A percentile compares a stretch with the other conserved stretches of the same genome.
Conservation (phyloP, 495 filamentous ascomycete genomes). For the Penicillium diatomitis region DNA sequence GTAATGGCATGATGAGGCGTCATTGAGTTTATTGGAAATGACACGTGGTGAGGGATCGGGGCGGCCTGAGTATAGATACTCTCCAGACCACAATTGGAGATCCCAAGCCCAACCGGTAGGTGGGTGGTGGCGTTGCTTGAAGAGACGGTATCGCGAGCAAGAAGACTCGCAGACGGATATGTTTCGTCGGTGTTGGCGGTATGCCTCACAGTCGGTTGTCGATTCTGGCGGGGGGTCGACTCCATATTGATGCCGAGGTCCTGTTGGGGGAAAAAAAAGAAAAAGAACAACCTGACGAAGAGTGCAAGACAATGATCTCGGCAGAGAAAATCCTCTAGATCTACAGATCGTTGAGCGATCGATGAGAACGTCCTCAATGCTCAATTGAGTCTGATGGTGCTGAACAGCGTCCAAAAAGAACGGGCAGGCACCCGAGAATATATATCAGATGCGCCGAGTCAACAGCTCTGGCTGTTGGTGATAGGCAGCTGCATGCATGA, state of each 20-base stretch:
- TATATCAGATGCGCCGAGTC: conserved; percentile 17
- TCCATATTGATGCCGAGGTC: no score
- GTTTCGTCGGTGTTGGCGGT: conserved; percentile 9
- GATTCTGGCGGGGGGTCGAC: no score
- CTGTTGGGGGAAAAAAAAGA: neutral
- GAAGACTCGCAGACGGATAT: neutral
- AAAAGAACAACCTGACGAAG: neutral
- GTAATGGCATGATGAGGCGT: conserved; percentile 15
- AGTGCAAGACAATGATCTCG: no score
- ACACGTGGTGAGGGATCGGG: neutral
- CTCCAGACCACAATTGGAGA: conserved; percentile 21
- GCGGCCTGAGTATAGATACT: conserved; percentile 2
- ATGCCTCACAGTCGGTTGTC: neutral
- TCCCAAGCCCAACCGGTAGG: conserved; percentile 22
- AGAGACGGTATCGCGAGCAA: no score
- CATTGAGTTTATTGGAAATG: conserved; percentile 5
- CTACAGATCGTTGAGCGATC: no score
- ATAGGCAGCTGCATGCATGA: conserved; percentile 18
- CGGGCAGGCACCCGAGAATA: conserved; percentile 8
- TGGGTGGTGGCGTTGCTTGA: conserved; percentile 4
- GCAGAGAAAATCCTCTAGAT: no score
- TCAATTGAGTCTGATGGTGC: no score
- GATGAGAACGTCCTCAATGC: no score
- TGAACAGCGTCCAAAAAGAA: neutral
- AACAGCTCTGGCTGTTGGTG: conserved; percentile 17